Base-by-base conservation (phyloP, 768 basidiomycete species). In the Suillus cothurnatus region DNA sequence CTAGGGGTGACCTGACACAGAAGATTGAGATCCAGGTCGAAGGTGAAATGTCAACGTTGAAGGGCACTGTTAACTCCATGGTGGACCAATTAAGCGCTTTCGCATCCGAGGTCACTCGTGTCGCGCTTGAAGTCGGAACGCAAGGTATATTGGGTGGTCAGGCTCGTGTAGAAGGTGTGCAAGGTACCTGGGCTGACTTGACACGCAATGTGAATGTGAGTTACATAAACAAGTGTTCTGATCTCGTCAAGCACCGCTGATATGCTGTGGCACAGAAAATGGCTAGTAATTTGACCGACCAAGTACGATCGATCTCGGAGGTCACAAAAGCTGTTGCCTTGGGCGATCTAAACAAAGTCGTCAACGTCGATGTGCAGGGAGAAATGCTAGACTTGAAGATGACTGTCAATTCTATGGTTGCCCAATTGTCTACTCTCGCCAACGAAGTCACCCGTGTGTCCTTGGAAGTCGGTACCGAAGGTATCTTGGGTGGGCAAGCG, bases 401-500 rank as follows among this genome's bases (percentile, higher is more conserved):
- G 69, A 92, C 90, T 0, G 89, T 93, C 70, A 93, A 92, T 73
- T 85, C 84, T 65, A 93, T 92, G 91, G 89, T 90, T 64, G 81
- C 81, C 26, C 89, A 91, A 71, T 75, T 94, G 39, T 88, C 84
- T 26, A 91, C 88, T 0, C 79, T 93, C 6, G 91, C 89, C 2
- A 89, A 87, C 58, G 91, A 93, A 71, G 94, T 97, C n/a, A 94
- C 93, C 17, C 84, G 94, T 65, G 97, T 99, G 21, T 91, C 90
- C 47, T 81, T 97, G 68, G 96, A 97, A 76, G 94, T 96, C 68
- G 94, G 94, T 52, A 94, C 90, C 43, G 92, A 95, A 75, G 94
- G 94, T 75, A 97, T 93, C 57, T 83, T 98, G 75, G 96, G 95
- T 57, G 95, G 95, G 21, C 95, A 97, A 74, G 95, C 95, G 0